A percentile compares a stretch with the other conserved stretches of the same genome.
These are phyloP conservation scores for Phaffia australis DNA, from an alignment of 768 basidiomycete genomes.

Conservation along the genomic window DNA sequence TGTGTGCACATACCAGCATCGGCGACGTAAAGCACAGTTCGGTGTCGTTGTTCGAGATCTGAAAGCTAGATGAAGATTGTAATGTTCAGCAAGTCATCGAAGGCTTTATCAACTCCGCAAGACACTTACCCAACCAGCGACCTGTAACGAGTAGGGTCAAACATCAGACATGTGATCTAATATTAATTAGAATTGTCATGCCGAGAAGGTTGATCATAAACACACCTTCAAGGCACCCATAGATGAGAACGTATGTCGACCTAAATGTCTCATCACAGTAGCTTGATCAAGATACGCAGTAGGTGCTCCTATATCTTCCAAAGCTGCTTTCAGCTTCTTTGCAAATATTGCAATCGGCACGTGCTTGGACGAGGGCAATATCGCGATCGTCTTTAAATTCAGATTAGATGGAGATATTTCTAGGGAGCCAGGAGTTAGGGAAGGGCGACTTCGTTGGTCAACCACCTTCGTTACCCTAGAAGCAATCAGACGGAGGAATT, in stretches of 20 bases:
- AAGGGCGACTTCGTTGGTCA: constrained; percentile 32
- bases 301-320: constrained; percentile 87
- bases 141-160: neutral
- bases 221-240: constrained; percentile 93
- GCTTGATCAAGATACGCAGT: constrained; percentile 90
- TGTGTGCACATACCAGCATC: constrained; percentile 33
- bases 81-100: constrained; percentile 3
- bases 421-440: constrained; percentile 14
- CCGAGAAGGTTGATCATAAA: neutral
- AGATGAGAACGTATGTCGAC: constrained; percentile 84
- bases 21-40: constrained; percentile 88
- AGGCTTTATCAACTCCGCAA: neutral
- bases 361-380: constrained; percentile 73
- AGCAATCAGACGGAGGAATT: constrained; percentile 64
- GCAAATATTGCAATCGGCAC: constrained; percentile 86
- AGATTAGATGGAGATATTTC: constrained; percentile 43
- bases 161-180: too few species aligned
- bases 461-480: constrained; percentile 78
- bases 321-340: constrained; percentile 69
- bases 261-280: constrained; percentile 79
- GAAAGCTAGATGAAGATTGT: constrained; percentile 48
- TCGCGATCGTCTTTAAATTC: constrained; percentile 88
- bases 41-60: constrained; percentile 78
- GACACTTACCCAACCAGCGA: constrained; percentile 52
- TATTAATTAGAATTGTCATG: neutral